Base-by-base conservation (phyloP, 495 filamentous ascomycete species). In the Penicillium odoratum region DNA sequence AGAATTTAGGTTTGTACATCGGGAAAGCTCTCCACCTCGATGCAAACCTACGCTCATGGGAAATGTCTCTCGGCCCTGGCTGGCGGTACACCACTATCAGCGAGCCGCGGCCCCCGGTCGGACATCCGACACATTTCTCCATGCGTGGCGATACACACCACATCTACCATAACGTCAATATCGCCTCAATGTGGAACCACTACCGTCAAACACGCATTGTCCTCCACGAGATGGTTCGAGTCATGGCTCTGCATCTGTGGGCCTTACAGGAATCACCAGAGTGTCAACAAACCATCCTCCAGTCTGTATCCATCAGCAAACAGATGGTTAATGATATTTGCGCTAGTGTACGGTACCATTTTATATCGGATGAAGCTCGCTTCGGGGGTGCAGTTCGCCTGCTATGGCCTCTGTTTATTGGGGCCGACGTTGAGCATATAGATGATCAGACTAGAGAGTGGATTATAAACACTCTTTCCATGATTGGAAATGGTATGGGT, bases 401-500 rank as follows among this genome's bases (percentile, higher is more conserved):
- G 7, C 36, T 52, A 7, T 62, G 56, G 59, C 63, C 63, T n/a
- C 60, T 65, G 43, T 65, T 62, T 13, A 16, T 65, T 59, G 59
- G 56, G 10, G 59, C 52, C 1, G 33, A 52, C 13, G 55, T 42
- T 34, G 10, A 30, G 4, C 43, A 28, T 3, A 4, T 51, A 7
- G 16, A 15, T 6, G 21, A 53, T 11, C 15, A 15, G 3, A 54
- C 29, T 15, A 56, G 45, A 16, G 25, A 50, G 7, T 62, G 59
- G 59, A 56, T 62, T 38, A 7, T 28, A n/a, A 47, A 61, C 13
- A 44, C 29, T 0, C 40, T 64, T 0, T 40, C 58, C 40, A 29
- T 48, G 11, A 53, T 61, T 55, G 55, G 42, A 21, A 46, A 36
- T 3, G 25, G 29, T n/a, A 53, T 48, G 33, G 61, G 61, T 15